These are phyloP conservation scores for Epichloe bromicola DNA, from an alignment of 2,329 filamentous ascomycete genomes.

Conservation along the genomic window DNA sequence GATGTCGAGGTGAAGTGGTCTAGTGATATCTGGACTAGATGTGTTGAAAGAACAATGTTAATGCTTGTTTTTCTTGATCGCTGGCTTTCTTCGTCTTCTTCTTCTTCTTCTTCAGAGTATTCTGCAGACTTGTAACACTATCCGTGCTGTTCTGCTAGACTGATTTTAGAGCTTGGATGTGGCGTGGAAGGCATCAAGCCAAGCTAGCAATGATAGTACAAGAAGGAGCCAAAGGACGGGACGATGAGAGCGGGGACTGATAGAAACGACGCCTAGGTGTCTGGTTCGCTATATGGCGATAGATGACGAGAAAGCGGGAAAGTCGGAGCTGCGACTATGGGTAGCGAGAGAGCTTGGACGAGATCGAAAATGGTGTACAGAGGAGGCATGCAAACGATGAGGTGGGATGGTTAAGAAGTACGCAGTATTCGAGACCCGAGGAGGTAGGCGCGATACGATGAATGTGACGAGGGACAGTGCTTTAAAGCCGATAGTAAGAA, in stretches of 20 bases:
- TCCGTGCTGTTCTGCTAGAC: neutral
- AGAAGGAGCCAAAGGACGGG: neutral
- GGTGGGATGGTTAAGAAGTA: neutral
- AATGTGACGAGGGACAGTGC: neutral
- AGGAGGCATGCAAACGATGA: neutral
- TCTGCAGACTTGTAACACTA: neutral
- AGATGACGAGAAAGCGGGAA: conserved; percentile 1
- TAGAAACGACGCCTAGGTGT: neutral
- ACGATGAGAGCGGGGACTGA: neutral
- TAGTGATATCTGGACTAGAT: conserved; percentile 2
- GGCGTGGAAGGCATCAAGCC: neutral
- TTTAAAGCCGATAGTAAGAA: neutral
- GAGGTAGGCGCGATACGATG: neutral
- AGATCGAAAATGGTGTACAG: neutral
- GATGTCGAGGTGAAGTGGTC: neutral
- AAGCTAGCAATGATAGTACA: neutral
- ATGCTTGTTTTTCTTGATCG: neutral
- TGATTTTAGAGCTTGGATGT: neutral
- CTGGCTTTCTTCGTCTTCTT: neutral
- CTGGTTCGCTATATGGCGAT: conserved; percentile 1
- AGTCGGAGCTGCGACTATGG: neutral
- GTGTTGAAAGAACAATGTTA: neutral
- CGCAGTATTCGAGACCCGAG: neutral
- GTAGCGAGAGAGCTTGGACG: neutral
- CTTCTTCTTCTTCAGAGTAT: neutral